Percentiles rank a stretch among this genome's conserved stretches.
These are phyloP conservation scores for Boletus sp. DNA, from an alignment of 768 basidiomycete genomes.

Conservation along the genomic window DNA sequence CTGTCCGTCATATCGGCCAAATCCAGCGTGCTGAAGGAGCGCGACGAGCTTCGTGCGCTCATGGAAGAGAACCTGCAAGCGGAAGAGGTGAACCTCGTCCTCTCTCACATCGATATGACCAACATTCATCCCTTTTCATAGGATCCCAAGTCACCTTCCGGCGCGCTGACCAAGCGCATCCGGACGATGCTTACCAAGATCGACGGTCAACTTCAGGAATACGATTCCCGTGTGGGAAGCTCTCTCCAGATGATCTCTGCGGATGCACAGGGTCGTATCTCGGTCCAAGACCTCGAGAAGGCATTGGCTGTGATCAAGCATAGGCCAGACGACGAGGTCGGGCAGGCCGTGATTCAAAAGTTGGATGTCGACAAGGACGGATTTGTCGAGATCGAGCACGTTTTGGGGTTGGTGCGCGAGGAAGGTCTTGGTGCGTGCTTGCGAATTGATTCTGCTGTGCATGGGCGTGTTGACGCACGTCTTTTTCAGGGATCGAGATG, in stretches of 20 bases:
- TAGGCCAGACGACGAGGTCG: conserved; percentile 85
- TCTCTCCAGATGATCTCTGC: conserved; percentile 85
- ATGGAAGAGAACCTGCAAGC: conserved; percentile 93
- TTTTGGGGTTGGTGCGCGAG: conserved; percentile 83
- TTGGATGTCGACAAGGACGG: conserved; percentile 96
- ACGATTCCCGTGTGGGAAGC: conserved; percentile 83
- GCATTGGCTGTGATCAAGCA: conserved; percentile 94
- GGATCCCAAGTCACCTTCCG: conserved; percentile 79
- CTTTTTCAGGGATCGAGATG: conserved; percentile 64
- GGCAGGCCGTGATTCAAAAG: conserved; percentile 85
- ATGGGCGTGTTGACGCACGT: background rate
- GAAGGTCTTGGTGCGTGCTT: conserved; percentile 69
- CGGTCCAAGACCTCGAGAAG: conserved; percentile 84
- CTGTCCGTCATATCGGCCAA: conserved; percentile 88
- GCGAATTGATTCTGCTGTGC: background rate
- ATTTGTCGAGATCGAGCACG: conserved; percentile 93
- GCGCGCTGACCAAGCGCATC: conserved; percentile 93
- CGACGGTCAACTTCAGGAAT: conserved; percentile 87
- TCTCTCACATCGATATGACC: background rate
- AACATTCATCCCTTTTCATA: conserved; percentile 23
- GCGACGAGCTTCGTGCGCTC: conserved; percentile 84
- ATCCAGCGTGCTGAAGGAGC: conserved; percentile 93
- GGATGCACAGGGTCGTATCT: conserved; percentile 85
- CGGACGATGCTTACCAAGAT: conserved; percentile 95
- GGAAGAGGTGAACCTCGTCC: conserved; percentile 60